Percentiles rank a stretch among this genome's conserved stretches.
phyloP scores from a whole-genome alignment of 306 rosid genomes.

The Sesbania bispinosa region DNA sequence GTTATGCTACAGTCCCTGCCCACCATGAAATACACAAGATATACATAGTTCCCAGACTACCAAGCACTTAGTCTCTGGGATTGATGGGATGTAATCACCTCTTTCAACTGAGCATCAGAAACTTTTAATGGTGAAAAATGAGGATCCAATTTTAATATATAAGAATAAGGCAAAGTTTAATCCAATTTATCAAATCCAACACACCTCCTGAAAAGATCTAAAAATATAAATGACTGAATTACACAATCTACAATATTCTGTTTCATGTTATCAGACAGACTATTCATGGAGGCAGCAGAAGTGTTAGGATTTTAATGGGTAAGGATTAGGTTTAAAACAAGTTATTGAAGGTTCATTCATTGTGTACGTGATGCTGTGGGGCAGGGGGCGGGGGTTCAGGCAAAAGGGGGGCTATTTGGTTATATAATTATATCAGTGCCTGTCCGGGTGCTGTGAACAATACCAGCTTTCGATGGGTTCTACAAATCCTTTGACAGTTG shows the following conservation, averaged over 20 bases:
- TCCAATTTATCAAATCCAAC: slow-evolving; percentile 15
- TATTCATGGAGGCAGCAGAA: not conserved
- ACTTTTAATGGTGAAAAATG: not conserved
- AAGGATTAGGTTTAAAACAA: not conserved
- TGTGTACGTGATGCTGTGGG: not conserved
- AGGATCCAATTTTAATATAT: not conserved
- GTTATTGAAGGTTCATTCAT: not conserved
- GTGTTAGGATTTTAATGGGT: not conserved
- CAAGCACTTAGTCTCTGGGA: not conserved
- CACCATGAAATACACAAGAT: not conserved
- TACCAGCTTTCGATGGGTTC: too few relatives aligned
- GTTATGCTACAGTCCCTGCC: not conserved
- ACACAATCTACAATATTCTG: not conserved
- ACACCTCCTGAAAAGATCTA: slow-evolving; percentile 5
- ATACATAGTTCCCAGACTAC: not conserved
- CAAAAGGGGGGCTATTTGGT: not conserved
- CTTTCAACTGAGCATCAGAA: not conserved
- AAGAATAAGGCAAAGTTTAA: slow-evolving; percentile 3
- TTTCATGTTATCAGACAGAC: not conserved
- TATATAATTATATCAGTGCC: not conserved
- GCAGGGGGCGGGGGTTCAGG: not conserved
- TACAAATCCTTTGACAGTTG: not conserved
- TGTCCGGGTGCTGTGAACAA: not conserved
- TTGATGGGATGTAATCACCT: not conserved
- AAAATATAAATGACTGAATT: not conserved